Conservation (phyloP, 78 protist genomes). For the Planoprotostelium fungivorum region DNA sequence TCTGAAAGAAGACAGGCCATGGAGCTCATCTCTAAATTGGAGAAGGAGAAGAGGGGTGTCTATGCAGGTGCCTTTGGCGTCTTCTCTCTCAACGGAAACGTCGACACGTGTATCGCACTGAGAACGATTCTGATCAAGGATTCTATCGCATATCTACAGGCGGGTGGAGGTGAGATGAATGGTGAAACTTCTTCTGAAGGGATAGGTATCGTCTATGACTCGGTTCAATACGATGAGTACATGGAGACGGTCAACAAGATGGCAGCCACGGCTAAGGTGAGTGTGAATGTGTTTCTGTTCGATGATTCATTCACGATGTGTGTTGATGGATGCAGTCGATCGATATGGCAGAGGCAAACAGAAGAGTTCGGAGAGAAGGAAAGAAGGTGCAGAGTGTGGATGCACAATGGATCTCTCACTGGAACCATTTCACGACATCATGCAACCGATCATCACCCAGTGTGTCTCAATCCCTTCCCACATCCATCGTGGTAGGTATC, state of each 20-base stretch:
- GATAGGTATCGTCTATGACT: slow-evolving; percentile 67
- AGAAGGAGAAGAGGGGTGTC: slow-evolving; percentile 14
- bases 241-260: slow-evolving; percentile 48
- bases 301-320: background rate
- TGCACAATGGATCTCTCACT: background rate
- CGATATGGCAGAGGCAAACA: background rate
- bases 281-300: background rate
- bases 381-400: background rate
- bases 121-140: slow-evolving; percentile 21
- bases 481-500: too few species aligned
- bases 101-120: slow-evolving; percentile 69
- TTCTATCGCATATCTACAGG: slow-evolving; percentile 20
- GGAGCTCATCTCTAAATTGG: slow-evolving; percentile 18
- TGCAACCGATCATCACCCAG: too few species aligned
- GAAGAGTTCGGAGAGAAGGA: background rate
- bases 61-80: slow-evolving; percentile 26
- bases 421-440: too few species aligned
- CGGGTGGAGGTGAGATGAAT: background rate
- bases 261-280: background rate
- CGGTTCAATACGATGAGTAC: slow-evolving; percentile 36
- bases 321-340: background rate
- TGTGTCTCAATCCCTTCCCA: too few species aligned
- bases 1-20: slow-evolving; percentile 17
- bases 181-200: background rate
- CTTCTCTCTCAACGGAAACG: slow-evolving; percentile 13